phyloP scores from a whole-genome alignment of 129 eudicot species.

The Logfia minima region DNA sequence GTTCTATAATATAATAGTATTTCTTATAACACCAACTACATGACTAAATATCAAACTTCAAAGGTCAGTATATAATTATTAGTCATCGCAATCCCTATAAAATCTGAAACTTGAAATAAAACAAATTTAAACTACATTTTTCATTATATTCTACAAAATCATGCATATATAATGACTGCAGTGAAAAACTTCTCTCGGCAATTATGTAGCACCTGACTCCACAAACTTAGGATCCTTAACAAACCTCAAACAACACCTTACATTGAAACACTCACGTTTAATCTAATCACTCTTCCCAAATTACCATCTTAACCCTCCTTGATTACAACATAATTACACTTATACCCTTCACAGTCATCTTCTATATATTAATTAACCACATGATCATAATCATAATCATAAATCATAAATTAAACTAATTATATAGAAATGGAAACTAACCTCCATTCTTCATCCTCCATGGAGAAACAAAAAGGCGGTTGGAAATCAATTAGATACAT shows the following conservation, averaged over 20 bases:
- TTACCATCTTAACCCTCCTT: conserved; percentile 16
- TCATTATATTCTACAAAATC: neutral
- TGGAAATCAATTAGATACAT: conserved; percentile 68
- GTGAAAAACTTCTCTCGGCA: neutral
- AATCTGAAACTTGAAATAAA: neutral
- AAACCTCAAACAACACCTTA: neutral
- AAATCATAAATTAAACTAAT: neutral
- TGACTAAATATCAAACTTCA: too few relatives aligned
- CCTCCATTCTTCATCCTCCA: conserved; percentile 25
- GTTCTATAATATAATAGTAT: too few relatives aligned
- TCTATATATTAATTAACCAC: conserved; percentile 2
- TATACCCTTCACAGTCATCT: conserved; percentile 8
- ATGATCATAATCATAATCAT: neutral
- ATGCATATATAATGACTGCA: neutral
- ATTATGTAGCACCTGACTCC: conserved; percentile 13
- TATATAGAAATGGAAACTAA: conserved; percentile 28
- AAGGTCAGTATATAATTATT: too few relatives aligned
- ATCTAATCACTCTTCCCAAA: neutral
- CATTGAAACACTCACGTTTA: neutral
- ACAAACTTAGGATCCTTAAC: conserved; percentile 28
- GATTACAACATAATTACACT: neutral
- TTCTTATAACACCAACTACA: too few relatives aligned
- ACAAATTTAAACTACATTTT: too few relatives aligned
- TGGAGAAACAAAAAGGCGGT: conserved; percentile 46
- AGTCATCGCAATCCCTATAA: neutral